Evolutionary conservation across 805 yeast genomes (phyloP).

Genomic region (Martiniozyma abietophila): DNA sequence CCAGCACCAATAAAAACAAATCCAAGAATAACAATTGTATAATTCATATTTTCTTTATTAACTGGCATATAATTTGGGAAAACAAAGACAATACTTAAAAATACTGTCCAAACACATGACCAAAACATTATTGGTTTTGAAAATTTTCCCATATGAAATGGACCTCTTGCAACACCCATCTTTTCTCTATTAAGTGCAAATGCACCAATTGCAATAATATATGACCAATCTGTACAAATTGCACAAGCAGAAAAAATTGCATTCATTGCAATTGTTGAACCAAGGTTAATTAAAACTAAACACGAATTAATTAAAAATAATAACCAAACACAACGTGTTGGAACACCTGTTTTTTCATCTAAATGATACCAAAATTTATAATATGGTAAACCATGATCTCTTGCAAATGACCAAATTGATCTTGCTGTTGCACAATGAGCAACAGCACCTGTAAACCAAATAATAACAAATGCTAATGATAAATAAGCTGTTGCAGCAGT

Average conservation of each 20-base stretch:
- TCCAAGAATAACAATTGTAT: slow-evolving; percentile 43
- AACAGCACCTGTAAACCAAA: slow-evolving; percentile 46
- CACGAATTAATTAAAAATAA: slow-evolving; percentile 33
- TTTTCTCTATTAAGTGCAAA: slow-evolving; percentile 36
- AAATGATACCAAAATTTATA: slow-evolving; percentile 34
- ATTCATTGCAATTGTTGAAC: slow-evolving; percentile 37
- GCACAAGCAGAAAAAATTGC: slow-evolving; percentile 48
- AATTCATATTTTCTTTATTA: slow-evolving; percentile 39
- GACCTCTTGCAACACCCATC: slow-evolving; percentile 39
- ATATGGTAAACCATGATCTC: slow-evolving; percentile 46
- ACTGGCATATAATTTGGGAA: slow-evolving; percentile 44
- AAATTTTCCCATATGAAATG: slow-evolving; percentile 35
- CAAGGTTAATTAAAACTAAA: slow-evolving; percentile 35
- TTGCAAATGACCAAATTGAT: slow-evolving; percentile 47
- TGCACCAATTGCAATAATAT: slow-evolving; percentile 36
- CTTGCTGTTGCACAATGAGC: slow-evolving; percentile 41
- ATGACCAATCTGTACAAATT: slow-evolving; percentile 41
- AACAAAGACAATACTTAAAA: slow-evolving; percentile 38
- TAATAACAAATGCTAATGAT: slow-evolving; percentile 38
- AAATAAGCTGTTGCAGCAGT: slow-evolving; percentile 43
- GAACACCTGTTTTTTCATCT: slow-evolving; percentile 31
- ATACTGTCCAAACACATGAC: slow-evolving; percentile 37
- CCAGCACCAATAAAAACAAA: slow-evolving; percentile 28
- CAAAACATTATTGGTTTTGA: slow-evolving; percentile 33
- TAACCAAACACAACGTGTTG: slow-evolving; percentile 37